Evolutionary conservation across 768 basidiomycete species (phyloP).

Genomic region (Pholiota microspora): DNA sequence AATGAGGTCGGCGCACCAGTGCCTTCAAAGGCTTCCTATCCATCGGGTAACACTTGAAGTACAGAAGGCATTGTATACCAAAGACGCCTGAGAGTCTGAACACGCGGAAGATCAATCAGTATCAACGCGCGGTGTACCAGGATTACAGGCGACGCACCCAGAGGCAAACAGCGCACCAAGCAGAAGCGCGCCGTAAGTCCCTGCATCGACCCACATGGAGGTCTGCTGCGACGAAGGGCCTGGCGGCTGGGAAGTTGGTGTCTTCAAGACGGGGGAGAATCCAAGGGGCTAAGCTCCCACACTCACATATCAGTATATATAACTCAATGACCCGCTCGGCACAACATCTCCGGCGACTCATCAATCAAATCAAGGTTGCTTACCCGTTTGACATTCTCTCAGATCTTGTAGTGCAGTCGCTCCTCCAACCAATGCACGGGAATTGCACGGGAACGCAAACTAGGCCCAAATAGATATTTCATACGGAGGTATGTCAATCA

Average conservation of each 20-base stretch:
- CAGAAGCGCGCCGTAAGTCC: slow-evolving; percentile 14
- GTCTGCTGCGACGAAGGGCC: slow-evolving; percentile 4
- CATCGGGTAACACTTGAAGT: slow-evolving; percentile 11
- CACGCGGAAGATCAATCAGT: not conserved
- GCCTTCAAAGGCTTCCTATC: slow-evolving; percentile 12
- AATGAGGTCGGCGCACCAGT: slow-evolving; percentile 3
- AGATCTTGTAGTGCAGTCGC: not conserved
- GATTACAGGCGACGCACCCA: not conserved
- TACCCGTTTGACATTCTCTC: slow-evolving; percentile 2
- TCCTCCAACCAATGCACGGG: not conserved
- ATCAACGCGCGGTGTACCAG: not conserved
- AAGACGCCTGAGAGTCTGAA: slow-evolving; percentile 13
- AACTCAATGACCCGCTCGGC: not conserved
- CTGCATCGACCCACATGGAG: slow-evolving; percentile 14
- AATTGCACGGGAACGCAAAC: not conserved
- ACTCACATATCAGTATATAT: not conserved
- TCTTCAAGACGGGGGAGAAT: slow-evolving; percentile 6
- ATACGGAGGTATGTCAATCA: not conserved
- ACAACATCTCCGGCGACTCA: slow-evolving; percentile 3
- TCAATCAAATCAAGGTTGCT: slow-evolving; percentile 7
- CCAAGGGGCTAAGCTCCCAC: slow-evolving; percentile 4
- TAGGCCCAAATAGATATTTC: not conserved
- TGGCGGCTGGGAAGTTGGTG: not conserved
- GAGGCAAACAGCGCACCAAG: slow-evolving; percentile 14
- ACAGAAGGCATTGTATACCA: slow-evolving; percentile 12